phyloP scores from a whole-genome alignment of 495 filamentous ascomycete genomes.

The Penicillium salamii region DNA sequence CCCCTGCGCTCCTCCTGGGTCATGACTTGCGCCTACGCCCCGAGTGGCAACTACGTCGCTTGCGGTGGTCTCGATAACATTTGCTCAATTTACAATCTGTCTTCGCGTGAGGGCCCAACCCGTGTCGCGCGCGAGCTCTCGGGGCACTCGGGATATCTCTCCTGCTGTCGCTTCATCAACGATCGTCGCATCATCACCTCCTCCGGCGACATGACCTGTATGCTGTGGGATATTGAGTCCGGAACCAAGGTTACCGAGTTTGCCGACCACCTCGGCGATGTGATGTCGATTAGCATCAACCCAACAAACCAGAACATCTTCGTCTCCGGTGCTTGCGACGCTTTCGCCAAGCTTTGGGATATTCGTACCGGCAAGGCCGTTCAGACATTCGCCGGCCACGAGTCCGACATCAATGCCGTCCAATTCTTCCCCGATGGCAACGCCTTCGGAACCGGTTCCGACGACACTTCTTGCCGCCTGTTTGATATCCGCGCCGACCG shows the following conservation, averaged over 20 bases:
- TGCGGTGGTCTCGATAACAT: conserved; percentile 99
- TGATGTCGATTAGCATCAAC: conserved; percentile 99
- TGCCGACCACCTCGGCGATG: conserved; percentile 95
- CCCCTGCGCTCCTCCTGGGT: conserved; percentile 98
- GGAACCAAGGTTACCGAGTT: conserved; percentile 97
- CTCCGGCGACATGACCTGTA: conserved; percentile 99
- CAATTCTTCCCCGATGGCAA: conserved; percentile 99
- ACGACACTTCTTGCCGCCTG: conserved; percentile 94
- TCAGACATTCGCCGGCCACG: conserved; percentile 97
- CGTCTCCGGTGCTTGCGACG: conserved; percentile 96
- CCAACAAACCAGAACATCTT: conserved; percentile 96
- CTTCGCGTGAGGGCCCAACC: conserved; percentile 91
- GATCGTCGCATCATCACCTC: conserved; percentile 97
- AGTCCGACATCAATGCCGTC: conserved; percentile 98
- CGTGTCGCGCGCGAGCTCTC: conserved; percentile 95
- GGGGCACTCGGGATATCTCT: conserved; percentile 95
- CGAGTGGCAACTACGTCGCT: conserved; percentile 95
- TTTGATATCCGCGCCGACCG: conserved; percentile 97
- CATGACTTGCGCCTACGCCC: conserved; percentile 99
- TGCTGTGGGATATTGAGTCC: conserved; percentile 99
- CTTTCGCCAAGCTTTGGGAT: conserved; percentile 98
- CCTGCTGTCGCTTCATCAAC: conserved; percentile 98
- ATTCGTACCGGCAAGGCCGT: conserved; percentile 97
- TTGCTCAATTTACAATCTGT: conserved; percentile 99
- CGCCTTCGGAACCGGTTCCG: conserved; percentile 96